Evolutionary conservation across 2,329 filamentous ascomycete species (phyloP).

Genomic region (Westerdykella ornata): DNA sequence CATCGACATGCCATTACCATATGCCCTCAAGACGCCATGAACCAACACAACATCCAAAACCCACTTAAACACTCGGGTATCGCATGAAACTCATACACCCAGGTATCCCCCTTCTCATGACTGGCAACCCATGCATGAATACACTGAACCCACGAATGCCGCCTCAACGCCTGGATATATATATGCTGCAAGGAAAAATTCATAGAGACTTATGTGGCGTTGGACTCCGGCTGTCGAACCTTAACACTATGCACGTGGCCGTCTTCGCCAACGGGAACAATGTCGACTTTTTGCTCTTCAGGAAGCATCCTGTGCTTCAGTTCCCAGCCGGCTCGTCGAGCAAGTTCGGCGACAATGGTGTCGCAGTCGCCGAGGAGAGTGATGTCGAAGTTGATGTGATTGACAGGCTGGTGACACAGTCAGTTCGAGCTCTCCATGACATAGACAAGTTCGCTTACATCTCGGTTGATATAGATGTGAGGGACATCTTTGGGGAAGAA

Average conservation of each 20-base stretch:
- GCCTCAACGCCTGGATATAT: too few relatives aligned
- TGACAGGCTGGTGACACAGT: constrained; percentile 53
- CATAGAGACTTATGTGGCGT: too few relatives aligned
- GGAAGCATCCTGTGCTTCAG: constrained; percentile 77
- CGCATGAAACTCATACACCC: too few relatives aligned
- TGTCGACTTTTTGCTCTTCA: constrained; percentile 54
- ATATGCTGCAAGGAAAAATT: too few relatives aligned
- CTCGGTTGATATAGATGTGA: constrained; percentile 83
- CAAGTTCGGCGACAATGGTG: constrained; percentile 79
- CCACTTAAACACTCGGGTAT: too few relatives aligned
- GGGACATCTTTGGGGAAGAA: constrained; percentile 73
- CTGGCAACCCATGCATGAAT: too few relatives aligned
- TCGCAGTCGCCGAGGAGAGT: constrained; percentile 95
- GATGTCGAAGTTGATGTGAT: constrained; percentile 91
- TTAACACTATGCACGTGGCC: constrained; percentile 29
- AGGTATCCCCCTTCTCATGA: too few relatives aligned
- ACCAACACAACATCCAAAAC: too few relatives aligned
- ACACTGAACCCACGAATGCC: too few relatives aligned
- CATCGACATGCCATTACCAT: too few relatives aligned
- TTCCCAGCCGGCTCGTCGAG: constrained; percentile 72
- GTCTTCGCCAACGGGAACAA: constrained; percentile 36
- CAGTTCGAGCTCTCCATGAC: constrained; percentile 4
- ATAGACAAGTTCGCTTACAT: constrained; percentile 41
- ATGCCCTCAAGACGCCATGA: too few relatives aligned
- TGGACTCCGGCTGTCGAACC: constrained; percentile 10